Evolutionary conservation across 805 yeast genomes (phyloP), one percentile per base, ranked within the genome.

Genomic region (Ogataea corticis): DNA sequence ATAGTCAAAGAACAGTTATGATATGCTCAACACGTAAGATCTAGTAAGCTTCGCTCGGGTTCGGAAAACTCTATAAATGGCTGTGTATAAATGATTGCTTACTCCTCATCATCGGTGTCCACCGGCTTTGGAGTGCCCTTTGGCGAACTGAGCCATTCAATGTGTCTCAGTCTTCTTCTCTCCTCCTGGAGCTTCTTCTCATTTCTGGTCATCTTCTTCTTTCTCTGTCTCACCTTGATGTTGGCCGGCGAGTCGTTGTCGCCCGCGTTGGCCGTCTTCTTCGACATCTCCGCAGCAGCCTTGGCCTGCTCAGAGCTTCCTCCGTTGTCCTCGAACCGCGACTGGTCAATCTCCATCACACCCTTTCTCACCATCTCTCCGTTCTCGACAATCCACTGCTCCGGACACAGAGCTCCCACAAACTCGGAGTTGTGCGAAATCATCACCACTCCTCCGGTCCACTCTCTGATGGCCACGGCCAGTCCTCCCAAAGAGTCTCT

Each of bases 361-460:
- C 96, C 96, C 73, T 83, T 87, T 58, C 85, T 89, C 19, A 87
- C 86, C 73, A 92, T 83, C 48, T 77, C 77, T 66, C 98, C 98
- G 61, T 91, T 86, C 66, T 89, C 96, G 46, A 92, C 96, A 57
- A 86, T 81, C 99, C 99, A 92, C 70, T 91, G 97, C 72, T 92
- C 99, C 31, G 98, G 98, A 68, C 98, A 91, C 59, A 92, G 72
- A 5, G 98, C 98, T 44, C 97, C 96, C 35, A 91, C 97, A 57
- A 92, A 92, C 70, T 92, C 99, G 61, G 84, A 85, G 75, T 92
- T 92, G 75, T 92, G 99, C 52, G 98, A 91, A 71, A 92, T 92
- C 96, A 92, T 88, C 48, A 92, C 95, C 51, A 92, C 98, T 73
- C 97, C 98, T 65, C 99, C 99, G 52, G 80, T 70, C 98, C 98